Conservation (phyloP, 768 basidiomycete species). For the Trichaptum fuscoviolaceum region DNA sequence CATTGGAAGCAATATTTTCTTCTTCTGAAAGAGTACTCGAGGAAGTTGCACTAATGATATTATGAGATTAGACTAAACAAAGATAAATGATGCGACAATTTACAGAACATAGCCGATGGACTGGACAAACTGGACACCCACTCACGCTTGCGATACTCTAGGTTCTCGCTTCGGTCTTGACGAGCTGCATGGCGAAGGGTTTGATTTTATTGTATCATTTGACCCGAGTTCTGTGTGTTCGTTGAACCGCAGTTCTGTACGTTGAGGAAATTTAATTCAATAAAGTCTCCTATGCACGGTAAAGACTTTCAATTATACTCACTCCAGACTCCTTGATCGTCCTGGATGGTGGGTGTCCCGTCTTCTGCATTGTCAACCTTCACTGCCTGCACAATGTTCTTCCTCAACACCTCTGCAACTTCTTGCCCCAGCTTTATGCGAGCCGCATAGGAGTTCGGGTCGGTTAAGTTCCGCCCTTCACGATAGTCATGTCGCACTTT, state of each 20-base stretch:
- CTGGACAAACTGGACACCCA: not conserved
- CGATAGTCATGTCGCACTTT: slow-evolving; percentile 63
- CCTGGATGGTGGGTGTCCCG: slow-evolving; percentile 13
- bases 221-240: slow-evolving; percentile 82
- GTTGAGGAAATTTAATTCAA: slow-evolving; percentile 2
- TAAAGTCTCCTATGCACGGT: not conserved
- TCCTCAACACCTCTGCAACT: slow-evolving; percentile 65
- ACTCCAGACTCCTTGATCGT: slow-evolving; percentile 54
- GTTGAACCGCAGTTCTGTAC: slow-evolving; percentile 68
- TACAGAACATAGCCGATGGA: not conserved
- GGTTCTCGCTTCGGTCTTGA: not conserved
- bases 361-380: slow-evolving; percentile 33
- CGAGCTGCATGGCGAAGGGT: slow-evolving; percentile 2
- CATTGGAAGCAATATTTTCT: not conserved
- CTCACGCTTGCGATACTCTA: not conserved
- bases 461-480: slow-evolving; percentile 34
- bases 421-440: slow-evolving; percentile 60
- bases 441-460: slow-evolving; percentile 45
- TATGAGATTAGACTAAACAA: not conserved
- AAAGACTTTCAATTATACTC: slow-evolving; percentile 19
- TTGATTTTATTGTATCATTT: slow-evolving; percentile 67
- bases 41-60: not conserved
- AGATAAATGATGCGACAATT: not conserved
- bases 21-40: not conserved
- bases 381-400: slow-evolving; percentile 81